phyloP scores from a whole-genome alignment of 164 flowering plant genomes.

The Vitis rotundifolia region DNA sequence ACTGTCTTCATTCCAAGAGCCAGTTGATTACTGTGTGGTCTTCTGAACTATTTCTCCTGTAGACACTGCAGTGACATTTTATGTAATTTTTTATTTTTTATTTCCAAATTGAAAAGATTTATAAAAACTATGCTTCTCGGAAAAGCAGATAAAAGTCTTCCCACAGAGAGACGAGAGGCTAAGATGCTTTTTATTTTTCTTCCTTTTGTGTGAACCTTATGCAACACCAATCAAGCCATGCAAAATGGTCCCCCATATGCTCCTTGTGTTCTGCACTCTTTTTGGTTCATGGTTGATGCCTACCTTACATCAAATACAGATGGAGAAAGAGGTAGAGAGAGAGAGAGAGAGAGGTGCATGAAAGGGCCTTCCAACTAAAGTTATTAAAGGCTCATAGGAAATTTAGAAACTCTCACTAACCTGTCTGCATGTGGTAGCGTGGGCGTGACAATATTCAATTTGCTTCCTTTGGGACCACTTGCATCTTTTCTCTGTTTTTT shows the following conservation, averaged over 20 bases:
- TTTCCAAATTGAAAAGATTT: too few species aligned
- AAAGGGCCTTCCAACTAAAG: conserved; percentile 22
- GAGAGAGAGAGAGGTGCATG: conserved; percentile 1
- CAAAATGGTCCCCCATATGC: conserved; percentile 16
- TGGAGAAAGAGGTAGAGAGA: conserved; percentile 9
- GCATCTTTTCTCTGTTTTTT: conserved; percentile 2
- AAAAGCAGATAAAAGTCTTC: too few species aligned
- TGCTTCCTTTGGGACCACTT: conserved; percentile 25
- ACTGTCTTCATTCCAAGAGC: too few species aligned
- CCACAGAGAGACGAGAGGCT: background rate
- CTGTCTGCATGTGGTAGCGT: conserved; percentile 32
- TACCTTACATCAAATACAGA: conserved; percentile 14
- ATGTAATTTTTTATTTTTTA: too few species aligned
- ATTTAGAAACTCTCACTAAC: conserved; percentile 23
- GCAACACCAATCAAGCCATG: conserved; percentile 14
- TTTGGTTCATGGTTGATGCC: conserved; percentile 18
- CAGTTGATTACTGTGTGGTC: too few species aligned
- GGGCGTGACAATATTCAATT: conserved; percentile 30
- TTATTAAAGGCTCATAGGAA: conserved; percentile 14
- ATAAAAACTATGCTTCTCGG: too few species aligned
- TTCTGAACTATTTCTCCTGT: too few species aligned
- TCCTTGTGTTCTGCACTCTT: background rate
- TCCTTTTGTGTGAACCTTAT: conserved; percentile 12
- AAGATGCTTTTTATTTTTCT: conserved; percentile 8
- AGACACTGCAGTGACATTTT: too few species aligned